Conservation (phyloP, 2,329 filamentous ascomycete genomes). For the Aspergillus quadrilineatus region DNA sequence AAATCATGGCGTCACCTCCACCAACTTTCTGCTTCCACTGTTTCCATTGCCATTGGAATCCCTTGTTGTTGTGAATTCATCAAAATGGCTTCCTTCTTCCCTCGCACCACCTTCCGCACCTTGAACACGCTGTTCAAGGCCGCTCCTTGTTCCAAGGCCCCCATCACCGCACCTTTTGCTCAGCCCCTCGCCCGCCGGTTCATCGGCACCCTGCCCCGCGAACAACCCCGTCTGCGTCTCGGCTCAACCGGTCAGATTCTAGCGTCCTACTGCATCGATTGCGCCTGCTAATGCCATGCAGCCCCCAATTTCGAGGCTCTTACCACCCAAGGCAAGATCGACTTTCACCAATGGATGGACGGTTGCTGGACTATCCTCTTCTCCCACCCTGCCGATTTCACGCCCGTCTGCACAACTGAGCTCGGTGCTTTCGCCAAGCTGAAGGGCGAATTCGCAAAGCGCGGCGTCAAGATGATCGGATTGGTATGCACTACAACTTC, state of each 20-base stretch:
- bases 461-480: constrained; percentile 87
- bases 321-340: constrained; percentile 64
- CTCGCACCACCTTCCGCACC: constrained; percentile 28
- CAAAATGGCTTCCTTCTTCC: constrained; percentile 30
- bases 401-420: constrained; percentile 93
- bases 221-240: constrained; percentile 37
- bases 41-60: neutral
- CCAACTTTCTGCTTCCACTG: neutral
- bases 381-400: constrained; percentile 77
- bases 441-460: constrained; percentile 81
- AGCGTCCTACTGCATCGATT: neutral
- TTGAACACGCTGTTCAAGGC: constrained; percentile 26
- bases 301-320: constrained; percentile 68
- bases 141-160: constrained; percentile 21
- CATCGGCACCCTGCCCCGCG: constrained; percentile 27
- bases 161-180: constrained; percentile 19
- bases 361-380: constrained; percentile 68
- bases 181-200: constrained; percentile 32
- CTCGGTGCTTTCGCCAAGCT: constrained; percentile 90
- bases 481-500: constrained; percentile 49
- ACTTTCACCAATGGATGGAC: constrained; percentile 70
- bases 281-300: constrained; percentile 1
- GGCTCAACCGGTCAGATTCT: constrained; percentile 32
- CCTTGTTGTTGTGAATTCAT: neutral
- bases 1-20: neutral